Evolutionary conservation across 169 alveolate genomes (phyloP), one percentile per base, ranked within the genome.

Genomic region (Babesia bovis): DNA sequence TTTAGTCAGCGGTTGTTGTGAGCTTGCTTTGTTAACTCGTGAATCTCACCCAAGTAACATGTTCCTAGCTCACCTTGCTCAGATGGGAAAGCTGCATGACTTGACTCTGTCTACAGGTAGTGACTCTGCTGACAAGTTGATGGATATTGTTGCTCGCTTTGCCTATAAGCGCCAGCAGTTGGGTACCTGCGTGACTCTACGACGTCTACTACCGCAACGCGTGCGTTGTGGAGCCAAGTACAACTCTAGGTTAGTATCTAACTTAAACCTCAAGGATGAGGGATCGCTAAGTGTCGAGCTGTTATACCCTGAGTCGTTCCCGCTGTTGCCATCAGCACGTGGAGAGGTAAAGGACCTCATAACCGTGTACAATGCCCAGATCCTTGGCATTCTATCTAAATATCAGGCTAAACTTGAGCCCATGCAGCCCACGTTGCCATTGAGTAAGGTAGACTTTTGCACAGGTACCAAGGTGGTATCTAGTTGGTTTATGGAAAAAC

Each of bases 31-130:
- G 44, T 66, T 87, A 30, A 79, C 84, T 21, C 63, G 87, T 53
- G 83, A 72, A 30, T 70, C 71, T 23, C 87, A 70, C 47, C 91
- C 89, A 42, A 82, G 75, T 50, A 87, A 87, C 63, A 47, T 87
- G 17, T 26, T 87, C 17, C 28, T 87, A 49, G 66, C 91, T 25
- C 66, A 66, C 38, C 57, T 84, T 9, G 65, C 67, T 33, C 87
- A 79, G 26, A 69, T 30, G 40, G 70, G 73, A 5, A 58, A 30
- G 10, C 65, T 79, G 19, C 79, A 55, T 4, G 61, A 70, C 21
- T 38, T 70, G 0, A 35, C 17, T 4, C 21, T 36, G 33, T 26
- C 47, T 38, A 36, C 47, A 13, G 74, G 36, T 9, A n/a, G 6
- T 23, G 50, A 19, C n/a, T 33, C 56, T 10, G 42, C 65, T 15